A percentile compares a stretch with the other conserved stretches of the same genome.
phyloP scores from a whole-genome alignment of 805 yeast genomes.

The Hermanozyma aechmeae region DNA sequence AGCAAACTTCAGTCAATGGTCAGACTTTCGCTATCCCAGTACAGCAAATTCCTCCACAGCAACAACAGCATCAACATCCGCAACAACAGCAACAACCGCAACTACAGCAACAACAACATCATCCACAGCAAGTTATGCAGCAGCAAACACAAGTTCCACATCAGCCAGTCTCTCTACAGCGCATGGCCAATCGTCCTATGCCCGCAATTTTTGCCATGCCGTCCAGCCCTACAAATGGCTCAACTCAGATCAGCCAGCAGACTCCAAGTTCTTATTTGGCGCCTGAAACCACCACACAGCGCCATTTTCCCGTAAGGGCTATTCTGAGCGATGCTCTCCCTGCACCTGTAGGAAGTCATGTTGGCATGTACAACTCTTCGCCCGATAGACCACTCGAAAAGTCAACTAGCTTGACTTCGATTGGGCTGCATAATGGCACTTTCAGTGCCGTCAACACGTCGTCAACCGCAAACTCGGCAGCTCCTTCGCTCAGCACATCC shows the following conservation, averaged over 20 bases:
- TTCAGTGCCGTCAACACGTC: conserved; percentile 16
- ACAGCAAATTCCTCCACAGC: conserved; percentile 1
- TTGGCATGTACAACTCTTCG: too few relatives aligned
- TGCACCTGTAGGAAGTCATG: too few relatives aligned
- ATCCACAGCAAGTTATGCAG: conserved; percentile 1
- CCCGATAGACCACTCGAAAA: conserved; percentile 13
- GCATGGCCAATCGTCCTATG: conserved; percentile 5
- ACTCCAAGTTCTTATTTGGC: too few relatives aligned
- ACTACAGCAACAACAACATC: conserved; percentile 1
- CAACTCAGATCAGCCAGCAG: too few relatives aligned
- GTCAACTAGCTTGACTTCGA: conserved; percentile 19
- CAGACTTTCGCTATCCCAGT: conserved; percentile 6
- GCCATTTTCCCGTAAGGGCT: too few relatives aligned
- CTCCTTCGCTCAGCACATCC: conserved; percentile 23
- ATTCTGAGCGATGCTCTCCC: too few relatives aligned
- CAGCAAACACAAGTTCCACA: conserved; percentile 2
- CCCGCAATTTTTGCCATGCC: conserved; percentile 2
- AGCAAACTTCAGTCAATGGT: conserved; percentile 7
- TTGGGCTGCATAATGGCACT: conserved; percentile 12
- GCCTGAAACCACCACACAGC: too few relatives aligned
- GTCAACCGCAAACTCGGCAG: conserved; percentile 17
- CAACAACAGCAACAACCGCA: neutral
- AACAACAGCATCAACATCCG: neutral
- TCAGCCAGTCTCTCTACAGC: conserved; percentile 10
- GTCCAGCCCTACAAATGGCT: conserved; percentile 1